Percentiles rank a stretch among this genome's conserved stretches.
These are phyloP conservation scores for Blepharisma japonicum DNA, from an alignment of 73 alveolate species.

Conservation along the genomic window DNA sequence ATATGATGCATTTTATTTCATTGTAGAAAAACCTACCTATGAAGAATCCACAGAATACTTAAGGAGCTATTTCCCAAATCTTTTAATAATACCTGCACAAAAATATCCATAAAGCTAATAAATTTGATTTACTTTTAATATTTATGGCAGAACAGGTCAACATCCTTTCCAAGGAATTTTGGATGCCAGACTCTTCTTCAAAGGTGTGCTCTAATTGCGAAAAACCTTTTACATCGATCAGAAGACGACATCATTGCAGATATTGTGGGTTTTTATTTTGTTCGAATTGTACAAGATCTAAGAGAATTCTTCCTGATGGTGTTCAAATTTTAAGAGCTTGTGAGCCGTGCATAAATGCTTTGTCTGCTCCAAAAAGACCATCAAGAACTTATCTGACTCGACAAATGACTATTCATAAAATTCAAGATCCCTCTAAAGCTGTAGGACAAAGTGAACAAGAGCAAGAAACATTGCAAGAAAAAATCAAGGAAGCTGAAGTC, in stretches of 20 bases:
- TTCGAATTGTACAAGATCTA: background rate
- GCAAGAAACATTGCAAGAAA: too few species aligned
- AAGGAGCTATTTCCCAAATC: background rate
- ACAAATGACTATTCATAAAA: too few species aligned
- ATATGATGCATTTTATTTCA: constrained; percentile 36
- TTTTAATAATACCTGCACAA: background rate
- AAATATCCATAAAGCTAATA: too few species aligned
- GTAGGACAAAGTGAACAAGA: too few species aligned
- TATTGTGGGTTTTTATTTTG: constrained; percentile 9
- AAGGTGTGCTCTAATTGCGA: constrained; percentile 1
- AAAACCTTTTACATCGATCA: constrained; percentile 2
- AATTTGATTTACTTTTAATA: background rate
- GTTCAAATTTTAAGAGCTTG: too few species aligned
- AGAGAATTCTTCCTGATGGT: too few species aligned
- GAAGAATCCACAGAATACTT: background rate
- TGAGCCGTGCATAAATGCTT: too few species aligned
- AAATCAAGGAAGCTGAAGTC: too few species aligned
- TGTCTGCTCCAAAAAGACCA: too few species aligned
- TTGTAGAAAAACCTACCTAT: background rate
- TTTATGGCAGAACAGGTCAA: constrained; percentile 4
- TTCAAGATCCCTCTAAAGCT: too few species aligned
- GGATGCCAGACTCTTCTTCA: constrained; percentile 20
- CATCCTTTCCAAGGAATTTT: background rate
- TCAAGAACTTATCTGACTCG: too few species aligned
- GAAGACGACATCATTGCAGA: constrained; percentile 16